A percentile compares a stretch with the other conserved stretches of the same genome.
phyloP scores from a whole-genome alignment of 2,329 filamentous ascomycete genomes.

The Didymella glomerata region DNA sequence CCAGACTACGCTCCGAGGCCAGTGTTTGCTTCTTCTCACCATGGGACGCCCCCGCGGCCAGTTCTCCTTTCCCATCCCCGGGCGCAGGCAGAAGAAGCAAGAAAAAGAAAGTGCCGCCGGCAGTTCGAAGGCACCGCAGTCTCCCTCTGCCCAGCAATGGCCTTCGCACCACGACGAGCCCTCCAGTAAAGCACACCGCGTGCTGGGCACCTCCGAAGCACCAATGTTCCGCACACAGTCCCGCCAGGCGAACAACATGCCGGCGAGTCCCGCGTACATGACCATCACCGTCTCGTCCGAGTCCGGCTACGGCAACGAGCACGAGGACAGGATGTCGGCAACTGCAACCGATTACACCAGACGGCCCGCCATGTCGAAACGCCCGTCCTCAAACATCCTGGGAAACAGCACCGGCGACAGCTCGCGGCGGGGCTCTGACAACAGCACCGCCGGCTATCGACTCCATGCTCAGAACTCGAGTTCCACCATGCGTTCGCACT shows the following conservation, averaged over 20 bases:
- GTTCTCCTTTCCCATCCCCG: conserved; percentile 51
- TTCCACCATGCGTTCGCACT: conserved; percentile 54
- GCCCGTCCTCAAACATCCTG: conserved; percentile 48
- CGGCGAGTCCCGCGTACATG: conserved; percentile 44
- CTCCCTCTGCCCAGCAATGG: conserved; percentile 34
- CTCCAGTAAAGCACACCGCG: conserved; percentile 48
- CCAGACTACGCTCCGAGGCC: conserved; percentile 15
- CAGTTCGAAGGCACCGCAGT: conserved; percentile 31
- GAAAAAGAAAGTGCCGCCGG: conserved; percentile 26
- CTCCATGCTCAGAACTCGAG: conserved; percentile 47
- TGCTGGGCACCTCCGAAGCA: conserved; percentile 47
- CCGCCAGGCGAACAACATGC: conserved; percentile 30
- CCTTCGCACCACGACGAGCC: conserved; percentile 36
- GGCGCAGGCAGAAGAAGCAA: conserved; percentile 38
- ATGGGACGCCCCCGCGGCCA: conserved; percentile 40
- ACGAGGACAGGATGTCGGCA: conserved; percentile 33
- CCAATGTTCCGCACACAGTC: conserved; percentile 37
- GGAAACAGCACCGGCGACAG: conserved; percentile 34
- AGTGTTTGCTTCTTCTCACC: conserved; percentile 25
- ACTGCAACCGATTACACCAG: conserved; percentile 32
- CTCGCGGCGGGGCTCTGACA: conserved; percentile 38
- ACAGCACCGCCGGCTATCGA: conserved; percentile 41
- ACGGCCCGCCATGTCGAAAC: conserved; percentile 39
- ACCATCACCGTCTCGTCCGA: conserved; percentile 44
- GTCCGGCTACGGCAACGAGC: conserved; percentile 39